phyloP scores from a whole-genome alignment of 2,329 filamentous ascomycete genomes.

The Alternaria sp. region DNA sequence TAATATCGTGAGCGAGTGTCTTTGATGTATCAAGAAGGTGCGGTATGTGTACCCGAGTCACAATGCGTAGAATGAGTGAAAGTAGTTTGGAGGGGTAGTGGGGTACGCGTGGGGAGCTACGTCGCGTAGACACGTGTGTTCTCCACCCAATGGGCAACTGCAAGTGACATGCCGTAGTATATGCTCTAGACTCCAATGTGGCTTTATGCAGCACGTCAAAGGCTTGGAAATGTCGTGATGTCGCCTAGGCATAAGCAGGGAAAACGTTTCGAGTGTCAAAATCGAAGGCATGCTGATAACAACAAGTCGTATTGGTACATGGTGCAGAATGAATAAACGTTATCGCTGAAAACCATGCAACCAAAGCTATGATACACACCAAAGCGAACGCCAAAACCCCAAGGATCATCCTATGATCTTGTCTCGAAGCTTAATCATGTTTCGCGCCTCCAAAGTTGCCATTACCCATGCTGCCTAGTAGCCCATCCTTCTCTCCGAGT shows the following conservation, averaged over 20 bases:
- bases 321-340: neutral
- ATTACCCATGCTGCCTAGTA: constrained; percentile 64
- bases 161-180: constrained; percentile 4
- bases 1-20: neutral
- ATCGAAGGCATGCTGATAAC: neutral
- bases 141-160: constrained; percentile 2
- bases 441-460: constrained; percentile 50
- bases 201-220: neutral
- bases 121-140: constrained; percentile 3
- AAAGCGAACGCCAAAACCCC: constrained; percentile 8
- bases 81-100: neutral
- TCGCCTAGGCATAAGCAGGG: neutral
- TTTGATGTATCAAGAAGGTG: constrained; percentile 1
- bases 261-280: neutral
- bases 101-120: constrained; percentile 3
- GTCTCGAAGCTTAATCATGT: constrained; percentile 34
- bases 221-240: neutral
- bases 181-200: neutral
- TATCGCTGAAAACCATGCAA: constrained; percentile 5
- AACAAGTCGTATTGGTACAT: neutral
- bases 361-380: constrained; percentile 21
- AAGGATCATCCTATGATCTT: neutral
- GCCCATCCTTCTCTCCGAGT: constrained; percentile 73
- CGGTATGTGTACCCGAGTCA: constrained; percentile 1
- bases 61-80: constrained; percentile 1